Conservation (phyloP, 1,284 basidiomycete species). For the Leccinum griseonigrum region DNA sequence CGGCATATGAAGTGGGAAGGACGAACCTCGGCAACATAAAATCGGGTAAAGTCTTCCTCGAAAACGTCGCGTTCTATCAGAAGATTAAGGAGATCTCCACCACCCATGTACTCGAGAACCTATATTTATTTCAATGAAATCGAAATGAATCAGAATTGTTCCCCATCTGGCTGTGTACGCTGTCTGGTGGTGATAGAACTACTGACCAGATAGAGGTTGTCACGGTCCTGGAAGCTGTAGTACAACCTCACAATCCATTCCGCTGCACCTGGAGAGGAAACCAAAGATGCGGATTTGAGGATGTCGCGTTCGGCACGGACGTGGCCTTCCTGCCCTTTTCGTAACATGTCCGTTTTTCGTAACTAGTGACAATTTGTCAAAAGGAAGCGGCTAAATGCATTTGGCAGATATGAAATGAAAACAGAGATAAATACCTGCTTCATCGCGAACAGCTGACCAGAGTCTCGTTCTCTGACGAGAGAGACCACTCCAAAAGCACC, state of each 20-base stretch:
- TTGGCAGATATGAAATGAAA: constrained; percentile 29
- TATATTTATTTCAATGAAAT: constrained; percentile 56
- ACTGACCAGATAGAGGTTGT: constrained; percentile 90
- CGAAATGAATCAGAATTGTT: constrained; percentile 44
- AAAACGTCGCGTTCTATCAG: constrained; percentile 94
- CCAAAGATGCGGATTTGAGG: constrained; percentile 76
- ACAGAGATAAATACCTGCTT: constrained; percentile 69
- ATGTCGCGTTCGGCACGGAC: constrained; percentile 90
- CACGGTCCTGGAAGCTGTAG: constrained; percentile 91
- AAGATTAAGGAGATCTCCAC: constrained; percentile 93
- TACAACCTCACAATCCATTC: constrained; percentile 94
- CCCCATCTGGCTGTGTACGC: constrained; percentile 21
- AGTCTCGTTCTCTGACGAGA: constrained; percentile 80
- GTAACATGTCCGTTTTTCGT: constrained; percentile 94
- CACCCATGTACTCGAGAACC: constrained; percentile 93
- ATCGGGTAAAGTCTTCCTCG: constrained; percentile 89
- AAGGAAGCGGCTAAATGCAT: constrained; percentile 26
- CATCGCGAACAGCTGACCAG: constrained; percentile 89
- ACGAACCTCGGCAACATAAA: constrained; percentile 90
- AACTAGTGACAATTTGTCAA: constrained; percentile 49
- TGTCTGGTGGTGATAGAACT: constrained; percentile 34
- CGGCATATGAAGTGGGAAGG: constrained; percentile 22
- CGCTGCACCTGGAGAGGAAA: constrained; percentile 64
- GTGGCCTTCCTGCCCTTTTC: constrained; percentile 97
- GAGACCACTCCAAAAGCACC: constrained; percentile 96